Evolutionary conservation across 1,284 basidiomycete species (phyloP), one percentile per base, ranked within the genome.

Genomic region (Inonotus hispidus): DNA sequence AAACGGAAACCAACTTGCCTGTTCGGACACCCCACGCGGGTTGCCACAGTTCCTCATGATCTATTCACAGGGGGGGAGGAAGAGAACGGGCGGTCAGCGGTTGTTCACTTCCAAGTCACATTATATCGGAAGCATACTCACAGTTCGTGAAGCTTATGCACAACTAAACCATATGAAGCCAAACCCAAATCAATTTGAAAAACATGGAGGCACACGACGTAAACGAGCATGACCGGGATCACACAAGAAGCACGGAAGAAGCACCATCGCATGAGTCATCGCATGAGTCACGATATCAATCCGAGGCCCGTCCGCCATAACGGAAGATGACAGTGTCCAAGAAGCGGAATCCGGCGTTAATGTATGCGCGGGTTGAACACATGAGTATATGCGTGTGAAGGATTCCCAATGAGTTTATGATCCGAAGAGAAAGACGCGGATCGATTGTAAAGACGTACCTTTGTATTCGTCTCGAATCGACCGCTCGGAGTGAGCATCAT

Each of bases 1-100:
- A 23, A 14, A 49, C 8, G 47, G 10, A 41, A 57, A 29, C 35
- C 10, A 25, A 76, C 73, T 54, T 64, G 86, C 93, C 93, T 62
- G 95, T 98, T 62, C 95, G 83, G 27, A 98, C 92, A 60, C 95
- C 95, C 95, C 95, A 98, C 13, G 95, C 94, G 35, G 95, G 95
- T 74, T 97, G 94, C 95, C 95, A 98, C 47, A 90, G 77, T 68
- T 95, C 91, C 74, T 92, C 90, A 65, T 92, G 90, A 77, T 91
- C 88, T 90, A 68, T 50, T 59, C 61, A 41, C 27, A 49, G 25
- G 56, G 43, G 49, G 35, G 58, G 16, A 4, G 25, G 56, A 52
- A 54, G 43, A 60, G 52, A 45, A 16, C 6, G 32, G 16, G 43
- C n/a, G 41, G 53, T 46, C 46, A 55, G 37, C 41, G 39, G 29